Percentiles rank a stretch among this genome's conserved stretches.
Evolutionary conservation across 225 moss, liverwort and hornwort species (phyloP).

Genomic region (Bryum argenteum): DNA sequence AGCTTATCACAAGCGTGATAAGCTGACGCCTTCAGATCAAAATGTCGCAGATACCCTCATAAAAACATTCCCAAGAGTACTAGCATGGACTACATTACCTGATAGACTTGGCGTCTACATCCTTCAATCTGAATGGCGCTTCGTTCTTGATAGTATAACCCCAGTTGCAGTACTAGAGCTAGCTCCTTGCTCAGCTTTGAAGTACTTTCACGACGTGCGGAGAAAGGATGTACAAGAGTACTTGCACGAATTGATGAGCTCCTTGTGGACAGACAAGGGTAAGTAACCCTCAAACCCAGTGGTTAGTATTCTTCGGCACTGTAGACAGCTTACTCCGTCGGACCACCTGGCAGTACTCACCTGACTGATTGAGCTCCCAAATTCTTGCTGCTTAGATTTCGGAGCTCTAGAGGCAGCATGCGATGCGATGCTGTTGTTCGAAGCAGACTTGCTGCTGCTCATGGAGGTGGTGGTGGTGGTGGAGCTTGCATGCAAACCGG

Average conservation of each 20-base stretch:
- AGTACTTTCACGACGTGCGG: not conserved
- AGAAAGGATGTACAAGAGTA: too few relatives aligned
- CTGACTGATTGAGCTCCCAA: not conserved
- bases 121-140: slow-evolving; percentile 13
- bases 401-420: not conserved
- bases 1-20: not conserved
- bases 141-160: not conserved
- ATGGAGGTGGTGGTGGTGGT: not conserved
- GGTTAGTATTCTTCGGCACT: not conserved
- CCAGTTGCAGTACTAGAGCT: slow-evolving; percentile 10
- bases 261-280: not conserved
- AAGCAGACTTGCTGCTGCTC: not conserved
- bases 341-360: not conserved
- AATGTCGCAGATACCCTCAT: slow-evolving; percentile 2
- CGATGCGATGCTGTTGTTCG: not conserved
- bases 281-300: slow-evolving; percentile 16
- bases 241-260: not conserved
- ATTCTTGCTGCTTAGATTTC: not conserved
- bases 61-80: not conserved
- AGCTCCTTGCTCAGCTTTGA: not conserved
- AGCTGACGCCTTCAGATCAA: not conserved
- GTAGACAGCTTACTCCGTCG: not conserved
- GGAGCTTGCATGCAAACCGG: not conserved
- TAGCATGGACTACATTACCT: slow-evolving; percentile 28
- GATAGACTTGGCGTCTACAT: slow-evolving; percentile 6